Evolutionary conservation across 352 stramenopile species (phyloP).

Genomic region (Pythium utonaiense): DNA sequence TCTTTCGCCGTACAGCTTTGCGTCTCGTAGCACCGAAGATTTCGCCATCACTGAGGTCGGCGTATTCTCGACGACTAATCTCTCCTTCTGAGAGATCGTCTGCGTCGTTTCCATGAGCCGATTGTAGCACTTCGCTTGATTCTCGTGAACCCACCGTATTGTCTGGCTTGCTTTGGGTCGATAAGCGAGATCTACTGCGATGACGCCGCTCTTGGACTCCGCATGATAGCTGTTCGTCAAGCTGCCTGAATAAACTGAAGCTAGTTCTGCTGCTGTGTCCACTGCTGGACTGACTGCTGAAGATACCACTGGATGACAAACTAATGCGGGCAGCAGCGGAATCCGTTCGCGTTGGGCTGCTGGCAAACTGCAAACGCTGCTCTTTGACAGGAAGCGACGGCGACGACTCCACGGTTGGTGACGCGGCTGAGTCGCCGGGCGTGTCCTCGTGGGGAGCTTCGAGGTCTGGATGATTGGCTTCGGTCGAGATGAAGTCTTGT

Average conservation of each 20-base stretch:
- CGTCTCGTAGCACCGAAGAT: constrained; percentile 36
- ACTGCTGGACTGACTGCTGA: constrained; percentile 13
- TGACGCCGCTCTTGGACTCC: neutral
- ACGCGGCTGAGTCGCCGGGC: too few relatives aligned
- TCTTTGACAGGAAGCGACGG: constrained; percentile 6
- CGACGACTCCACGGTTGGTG: neutral
- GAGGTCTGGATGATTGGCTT: too few relatives aligned
- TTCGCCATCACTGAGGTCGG: constrained; percentile 67
- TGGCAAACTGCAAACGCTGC: neutral
- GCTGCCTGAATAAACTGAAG: constrained; percentile 14
- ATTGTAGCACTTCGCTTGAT: neutral
- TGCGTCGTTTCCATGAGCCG: neutral
- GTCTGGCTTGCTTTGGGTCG: neutral
- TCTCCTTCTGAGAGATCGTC: constrained; percentile 29
- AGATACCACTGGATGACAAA: constrained; percentile 6
- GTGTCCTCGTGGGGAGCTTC: too few relatives aligned
- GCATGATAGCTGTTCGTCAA: neutral
- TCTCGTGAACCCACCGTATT: neutral
- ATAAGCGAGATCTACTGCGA: neutral
- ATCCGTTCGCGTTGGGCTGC: neutral
- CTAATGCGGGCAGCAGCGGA: neutral
- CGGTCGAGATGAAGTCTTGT: too few relatives aligned
- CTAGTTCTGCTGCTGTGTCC: constrained; percentile 6
- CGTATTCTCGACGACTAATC: constrained; percentile 10
- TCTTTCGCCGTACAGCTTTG: constrained; percentile 28